Conservation (phyloP, 2,329 filamentous ascomycete species). For the Decorospora gaudefroyi region DNA sequence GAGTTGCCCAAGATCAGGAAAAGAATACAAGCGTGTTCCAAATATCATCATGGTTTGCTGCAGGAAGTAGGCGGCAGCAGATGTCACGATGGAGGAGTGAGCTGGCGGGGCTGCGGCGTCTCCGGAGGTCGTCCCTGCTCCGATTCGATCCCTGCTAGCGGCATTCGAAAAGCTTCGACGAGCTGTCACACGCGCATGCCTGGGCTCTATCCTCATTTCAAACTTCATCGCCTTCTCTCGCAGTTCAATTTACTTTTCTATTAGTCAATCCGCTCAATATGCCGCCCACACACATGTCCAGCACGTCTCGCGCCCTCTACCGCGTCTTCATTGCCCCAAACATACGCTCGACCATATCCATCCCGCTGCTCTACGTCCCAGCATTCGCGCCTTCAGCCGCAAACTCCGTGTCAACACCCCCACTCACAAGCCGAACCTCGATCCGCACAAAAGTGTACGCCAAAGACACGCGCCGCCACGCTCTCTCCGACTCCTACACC, state of each 20-base stretch:
- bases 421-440: conserved; percentile 17
- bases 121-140: conserved; percentile 24
- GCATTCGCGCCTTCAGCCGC: conserved; percentile 22
- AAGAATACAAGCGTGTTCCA: conserved; percentile 2
- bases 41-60: conserved; percentile 31
- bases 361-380: conserved; percentile 25
- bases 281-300: conserved; percentile 39
- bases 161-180: conserved; percentile 5
- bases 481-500: conserved; percentile 48
- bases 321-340: conserved; percentile 51
- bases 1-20: conserved; percentile 6
- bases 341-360: conserved; percentile 26
- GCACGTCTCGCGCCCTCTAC: conserved; percentile 50
- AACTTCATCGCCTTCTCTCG: conserved; percentile 1
- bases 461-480: conserved; percentile 42
- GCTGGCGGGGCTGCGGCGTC: conserved; percentile 12
- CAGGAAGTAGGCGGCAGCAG: conserved; percentile 21
- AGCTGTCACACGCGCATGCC: too few relatives aligned
- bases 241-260: too few relatives aligned
- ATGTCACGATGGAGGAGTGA: conserved; percentile 17
- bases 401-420: conserved; percentile 5
- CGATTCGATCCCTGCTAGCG: conserved; percentile 24
- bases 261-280: conserved; percentile 14
- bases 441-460: conserved; percentile 30
- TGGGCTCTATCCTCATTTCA: neutral